phyloP scores from a whole-genome alignment of 345 rosid genomes.

The Corchorus olitorius region DNA sequence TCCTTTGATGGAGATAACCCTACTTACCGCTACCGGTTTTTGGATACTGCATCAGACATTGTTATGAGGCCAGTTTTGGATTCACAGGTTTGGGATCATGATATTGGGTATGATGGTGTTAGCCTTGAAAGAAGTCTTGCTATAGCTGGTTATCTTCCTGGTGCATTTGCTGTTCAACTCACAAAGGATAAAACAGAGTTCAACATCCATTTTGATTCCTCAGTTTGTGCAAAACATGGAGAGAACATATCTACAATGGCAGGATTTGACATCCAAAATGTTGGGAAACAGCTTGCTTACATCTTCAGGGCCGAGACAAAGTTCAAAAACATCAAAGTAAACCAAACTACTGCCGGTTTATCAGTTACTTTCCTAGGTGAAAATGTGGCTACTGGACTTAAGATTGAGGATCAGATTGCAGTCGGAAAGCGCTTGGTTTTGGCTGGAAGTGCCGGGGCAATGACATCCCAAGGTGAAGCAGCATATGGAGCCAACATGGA shows the following conservation, averaged over 20 bases:
- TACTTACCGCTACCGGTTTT: conserved; percentile 35
- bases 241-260: conserved; percentile 43
- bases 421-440: conserved; percentile 33
- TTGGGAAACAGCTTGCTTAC: conserved; percentile 50
- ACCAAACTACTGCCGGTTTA: conserved; percentile 40
- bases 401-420: conserved; percentile 45
- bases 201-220: conserved; percentile 40
- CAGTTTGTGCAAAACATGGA: conserved; percentile 35
- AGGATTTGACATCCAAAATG: conserved; percentile 44
- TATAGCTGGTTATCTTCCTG: conserved; percentile 29
- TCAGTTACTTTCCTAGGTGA: conserved; percentile 35
- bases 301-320: conserved; percentile 40
- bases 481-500: conserved; percentile 47
- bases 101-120: conserved; percentile 43
- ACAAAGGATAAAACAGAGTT: conserved; percentile 47
- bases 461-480: conserved; percentile 30
- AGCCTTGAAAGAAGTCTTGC: conserved; percentile 38
- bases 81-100: conserved; percentile 46
- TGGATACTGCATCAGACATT: conserved; percentile 36
- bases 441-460: conserved; percentile 39
- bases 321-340: conserved; percentile 30
- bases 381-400: conserved; percentile 40
- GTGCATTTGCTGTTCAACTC: conserved; percentile 37
- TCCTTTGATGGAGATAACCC: conserved; percentile 43
- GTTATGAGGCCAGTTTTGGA: conserved; percentile 45